Evolutionary conservation across 148 eudicot genomes (phyloP), one percentile per base, ranked within the genome.

Genomic region (Chenopodium quinoa): DNA sequence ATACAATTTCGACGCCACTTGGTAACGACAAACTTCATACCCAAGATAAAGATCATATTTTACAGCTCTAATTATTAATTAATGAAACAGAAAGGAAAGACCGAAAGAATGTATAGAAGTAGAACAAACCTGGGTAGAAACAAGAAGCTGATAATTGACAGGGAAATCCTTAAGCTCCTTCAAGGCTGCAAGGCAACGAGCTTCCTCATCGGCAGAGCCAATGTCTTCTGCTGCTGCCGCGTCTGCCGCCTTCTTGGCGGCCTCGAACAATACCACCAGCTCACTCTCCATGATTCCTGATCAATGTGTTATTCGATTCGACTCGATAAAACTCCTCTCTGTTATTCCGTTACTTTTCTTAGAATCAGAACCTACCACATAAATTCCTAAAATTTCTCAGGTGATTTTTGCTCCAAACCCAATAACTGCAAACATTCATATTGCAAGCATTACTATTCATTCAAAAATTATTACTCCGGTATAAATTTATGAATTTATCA

Each of bases 181-280:
- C 54, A 93, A 85, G 13, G 94, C 90, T 31, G 90, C 93, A 74
- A 93, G 89, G 71, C 97, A 93, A 6, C 88, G 91, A 54, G 69
- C 84, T 88, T 91, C 77, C 63, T 74, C 94, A 62, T 86, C 94
- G 29, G 81, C 85, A 1, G 84, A 79, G 23, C 81, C 80, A 2
- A 63, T 86, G 71, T 81, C 85, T 27, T 81, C 86, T 0, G 44
- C 73, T 0, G 84, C 89, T 2, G 93, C 91, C 0, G 83, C 91
- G 66, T 90, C 94, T 2, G 94, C 94, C 46, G 94, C 91, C 54
- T 81, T 90, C 89, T 93, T 91, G 34, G 89, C 94, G 44, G 86
- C 84, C 80, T 93, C 94, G 56, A 85, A 93, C 82, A 93, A 84
- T 83, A 81, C 81, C 12, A 83, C 89, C 69, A 93, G 84, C 78